phyloP scores from a whole-genome alignment of 78 protist species.

The slime mould (Dictyostelium discoideum) region DNA sequence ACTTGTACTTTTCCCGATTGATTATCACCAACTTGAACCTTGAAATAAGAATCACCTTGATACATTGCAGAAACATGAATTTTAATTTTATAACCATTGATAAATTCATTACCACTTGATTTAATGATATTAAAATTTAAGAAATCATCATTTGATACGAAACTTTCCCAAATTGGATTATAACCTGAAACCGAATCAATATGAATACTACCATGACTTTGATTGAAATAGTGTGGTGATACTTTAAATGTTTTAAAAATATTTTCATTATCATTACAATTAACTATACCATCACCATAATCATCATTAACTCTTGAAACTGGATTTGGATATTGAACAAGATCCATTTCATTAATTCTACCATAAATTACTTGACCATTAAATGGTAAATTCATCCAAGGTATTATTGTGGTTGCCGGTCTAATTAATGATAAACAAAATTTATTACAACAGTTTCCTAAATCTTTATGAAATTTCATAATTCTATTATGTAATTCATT shows the following conservation, averaged over 20 bases:
- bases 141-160: background rate
- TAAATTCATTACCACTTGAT: background rate
- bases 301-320: constrained; percentile 2
- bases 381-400: constrained; percentile 22
- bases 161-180: constrained; percentile 5
- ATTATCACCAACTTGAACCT: background rate
- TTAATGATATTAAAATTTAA: background rate
- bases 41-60: constrained; percentile 11
- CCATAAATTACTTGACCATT: background rate
- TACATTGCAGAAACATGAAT: background rate
- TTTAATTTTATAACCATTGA: background rate
- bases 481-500: background rate
- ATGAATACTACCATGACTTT: background rate
- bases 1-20: background rate
- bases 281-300: background rate
- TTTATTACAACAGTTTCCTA: constrained; percentile 4
- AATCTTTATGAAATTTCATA: background rate
- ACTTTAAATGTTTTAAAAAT: background rate
- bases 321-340: background rate
- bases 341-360: background rate
- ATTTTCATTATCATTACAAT: background rate
- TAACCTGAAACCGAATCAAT: background rate
- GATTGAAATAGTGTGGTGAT: background rate
- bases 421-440: constrained; percentile 11
- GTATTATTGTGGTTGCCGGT: background rate